Base-by-base conservation (phyloP, 2,329 filamentous ascomycete genomes). In the Xylariales sp. region DNA sequence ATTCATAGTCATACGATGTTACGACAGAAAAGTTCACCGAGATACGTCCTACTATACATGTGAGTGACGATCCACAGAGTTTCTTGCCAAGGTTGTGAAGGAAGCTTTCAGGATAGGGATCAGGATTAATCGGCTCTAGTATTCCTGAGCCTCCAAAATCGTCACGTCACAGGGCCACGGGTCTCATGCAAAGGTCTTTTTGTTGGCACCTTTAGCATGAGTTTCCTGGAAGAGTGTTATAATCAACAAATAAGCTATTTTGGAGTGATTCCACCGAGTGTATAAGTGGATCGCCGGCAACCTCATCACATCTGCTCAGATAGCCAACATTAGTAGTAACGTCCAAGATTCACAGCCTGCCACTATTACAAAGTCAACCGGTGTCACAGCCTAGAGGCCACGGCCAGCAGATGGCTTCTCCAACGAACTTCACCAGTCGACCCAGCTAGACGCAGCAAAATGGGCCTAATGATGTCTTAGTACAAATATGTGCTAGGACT, bases 111-210 rank as follows among this genome's bases (percentile, higher is more conserved):
- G 10, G n/a, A 32, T 48, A 55, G 6, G 5, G 3, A 28, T 49
- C 41, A 34, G 7, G 41, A 43, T 41, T 14, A 28, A 28, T 30
- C 10, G 39, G 39, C 39, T 16, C 43, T 30, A 14, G 30, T 30
- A 16, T 32, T 23, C 36, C 2, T 49, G 12, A 36, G n/a, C 36
- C 30, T 39, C 5, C 28, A 23, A 16, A 45, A 3, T 52, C 32
- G 23, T 23, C 28, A 5, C 32, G 23, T 23, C 28, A 5, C 18
- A 43, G 45, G 56, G 1, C 30, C n/a, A 45, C 28, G 28, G 18
- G 39, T 28, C 30, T n/a, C 4, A 62, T 62, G 57, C 57, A 65
- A 54, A 48, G 58, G 58, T 12, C 46, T 39, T 53, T 58, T 53
- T 18, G 10, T 6, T 28, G 32, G 6, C 16, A 41, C 7, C 12